These are phyloP conservation scores for Mycena venus DNA, from an alignment of 768 basidiomycete species.

Conservation along the genomic window DNA sequence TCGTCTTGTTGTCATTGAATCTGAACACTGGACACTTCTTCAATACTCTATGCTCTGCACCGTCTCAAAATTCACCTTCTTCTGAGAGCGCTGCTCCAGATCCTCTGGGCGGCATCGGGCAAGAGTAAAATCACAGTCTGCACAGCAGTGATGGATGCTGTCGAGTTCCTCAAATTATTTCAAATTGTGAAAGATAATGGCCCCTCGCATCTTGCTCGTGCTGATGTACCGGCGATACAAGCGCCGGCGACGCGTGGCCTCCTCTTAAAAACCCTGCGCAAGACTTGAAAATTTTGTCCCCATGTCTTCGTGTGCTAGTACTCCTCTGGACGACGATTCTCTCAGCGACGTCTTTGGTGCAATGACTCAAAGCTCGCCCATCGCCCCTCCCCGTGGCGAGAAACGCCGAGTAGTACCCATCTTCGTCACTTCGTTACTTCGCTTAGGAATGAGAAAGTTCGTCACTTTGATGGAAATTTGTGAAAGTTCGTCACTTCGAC, in stretches of 20 bases:
- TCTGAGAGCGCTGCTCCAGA: not conserved
- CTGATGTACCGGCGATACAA: no score
- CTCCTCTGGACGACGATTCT: not conserved
- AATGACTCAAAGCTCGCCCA: slow-evolving; percentile 3
- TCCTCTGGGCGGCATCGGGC: slow-evolving; percentile 1
- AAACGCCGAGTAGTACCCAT: no score
- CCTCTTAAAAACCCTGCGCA: no score
- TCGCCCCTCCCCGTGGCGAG: not conserved
- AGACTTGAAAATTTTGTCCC: not conserved
- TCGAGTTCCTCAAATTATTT: no score
- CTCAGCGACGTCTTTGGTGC: not conserved
- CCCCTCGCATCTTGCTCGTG: not conserved
- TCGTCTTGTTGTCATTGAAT: not conserved
- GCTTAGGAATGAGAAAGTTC: no score
- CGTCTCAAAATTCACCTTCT: not conserved
- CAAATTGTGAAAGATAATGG: no score
- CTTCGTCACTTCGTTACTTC: no score
- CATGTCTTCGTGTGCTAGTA: not conserved
- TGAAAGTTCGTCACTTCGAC: no score
- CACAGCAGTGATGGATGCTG: no score
- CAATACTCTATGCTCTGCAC: not conserved
- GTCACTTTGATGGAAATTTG: no score
- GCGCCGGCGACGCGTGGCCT: no score
- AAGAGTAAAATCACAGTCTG: no score
- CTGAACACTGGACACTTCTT: not conserved